Evolutionary conservation across 495 filamentous ascomycete species (phyloP), one percentile per base, ranked within the genome.

Genomic region (Aspergillus baeticus): DNA sequence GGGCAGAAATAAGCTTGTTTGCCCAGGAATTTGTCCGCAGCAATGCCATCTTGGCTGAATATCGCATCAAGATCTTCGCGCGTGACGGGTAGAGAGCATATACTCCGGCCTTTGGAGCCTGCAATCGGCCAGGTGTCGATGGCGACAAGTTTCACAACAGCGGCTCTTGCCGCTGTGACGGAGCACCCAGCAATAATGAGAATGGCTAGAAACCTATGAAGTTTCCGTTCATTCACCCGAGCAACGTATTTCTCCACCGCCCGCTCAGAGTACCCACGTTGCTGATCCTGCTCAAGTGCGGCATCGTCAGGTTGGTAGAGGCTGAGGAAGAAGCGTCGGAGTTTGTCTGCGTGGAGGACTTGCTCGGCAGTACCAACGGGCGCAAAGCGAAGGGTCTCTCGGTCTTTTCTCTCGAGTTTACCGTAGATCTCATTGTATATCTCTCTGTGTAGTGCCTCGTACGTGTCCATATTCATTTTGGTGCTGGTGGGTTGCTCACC

Each of bases 1-100:
- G 50, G 50, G n/a, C 50, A 53, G 26, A 53, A 53, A 29, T 43
- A 53, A 5, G 22, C 37, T 23, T 53, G 50, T n/a, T 35, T 37
- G 1, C 29, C 31, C 10, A 53, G 26, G n/a, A 53, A 43, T 29
- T 42, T 42, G 23, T 43, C 38, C 0, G 50, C 35, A 15, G 11
- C 50, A 1, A 34, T 15, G 13, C n/a, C 15, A 13, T 53, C 37
- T 1, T 15, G 8, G 6, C 15, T n/a, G 21, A 53, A 42, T 1
- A 53, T 10, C 2, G 3, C 14, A 3, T 17, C n/a, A 1, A 53
- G 37, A 17, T 33, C 14, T 3, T 43, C 21, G 6, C 50, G 35
- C 1, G 15, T 3, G 1, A 11, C 37, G 10, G 50, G 50, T 10
- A 53, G 23, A 18, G n/a, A 47, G 26, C 11, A 3, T 2, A 47